Base-by-base conservation (phyloP, 2,329 filamentous ascomycete genomes). In the Talaromyces sp. region DNA sequence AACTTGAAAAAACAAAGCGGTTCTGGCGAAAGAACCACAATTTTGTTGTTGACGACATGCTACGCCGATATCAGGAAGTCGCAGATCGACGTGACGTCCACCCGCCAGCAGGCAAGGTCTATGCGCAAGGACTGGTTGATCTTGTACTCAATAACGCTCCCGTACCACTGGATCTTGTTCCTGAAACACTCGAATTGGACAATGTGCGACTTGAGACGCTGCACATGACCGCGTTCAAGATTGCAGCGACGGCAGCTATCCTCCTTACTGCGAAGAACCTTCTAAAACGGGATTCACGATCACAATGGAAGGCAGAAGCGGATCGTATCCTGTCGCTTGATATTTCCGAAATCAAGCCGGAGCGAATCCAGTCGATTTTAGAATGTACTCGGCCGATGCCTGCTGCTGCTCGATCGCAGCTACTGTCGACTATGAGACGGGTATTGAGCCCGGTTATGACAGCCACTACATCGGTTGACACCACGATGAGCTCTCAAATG, bases 261-360 rank as follows among this genome's bases (percentile, higher is more conserved):
- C 77, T 89, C 3, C 79, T 89, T 41, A 89, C 86, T 0, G 86
- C 87, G 9, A 89, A 89, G 77, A 89, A 88, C 66, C 77, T 89
- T 3, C 82, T 89, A 37, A 87, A 87, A 70, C 85, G 87, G 8
- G 87, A 89, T 72, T 84, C 86, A 6, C 84, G 87, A 60, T 84
- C 84, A 14, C 84, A 87, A 64, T 89, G 87, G 87, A 88, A 87
- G 70, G 79, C 81, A 3, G 85, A 89, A 72, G 85, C 86, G 0
- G 81, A 82, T 52, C 82, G 86, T 10, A 84, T 89, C 64, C 82
- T 86, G 80, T 82, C 79, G n/a, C 70, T 83, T 37, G 74, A 81
- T 52, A 80, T 80, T 63, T 75, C 73, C 27, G 78, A 81, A 49
- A 77, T 79, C 60, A 75, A 74, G 37, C 71, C 74, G 1, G 76